Evolutionary conservation across 805 yeast genomes (phyloP), one percentile per base, ranked within the genome.

Genomic region (Candida ovalis): DNA sequence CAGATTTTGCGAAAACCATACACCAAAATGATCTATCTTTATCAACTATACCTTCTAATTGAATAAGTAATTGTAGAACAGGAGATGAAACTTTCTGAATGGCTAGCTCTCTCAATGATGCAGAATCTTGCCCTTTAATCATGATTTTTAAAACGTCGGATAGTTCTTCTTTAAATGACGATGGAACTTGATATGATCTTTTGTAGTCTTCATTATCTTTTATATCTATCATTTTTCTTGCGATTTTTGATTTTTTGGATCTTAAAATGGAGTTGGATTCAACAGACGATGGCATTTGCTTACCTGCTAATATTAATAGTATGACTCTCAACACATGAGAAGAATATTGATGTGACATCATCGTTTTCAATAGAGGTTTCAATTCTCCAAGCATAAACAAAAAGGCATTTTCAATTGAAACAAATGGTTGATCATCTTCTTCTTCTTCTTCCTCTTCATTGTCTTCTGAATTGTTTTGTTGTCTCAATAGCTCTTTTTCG

Each of bases 221-320:
- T 40, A 89, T 84, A 57, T 87, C 94, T 59, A 89, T 88, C 96
- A 88, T 88, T 63, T 90, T 90, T 65, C 98, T 81, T 6, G 97
- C 97, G 66, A 82, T 86, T 67, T 81, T 90, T 44, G 89, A 86
- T 68, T 76, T 86, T 62, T 88, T 89, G 25, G 95, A 85, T 62
- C 98, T 78, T 55, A 89, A 72, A 5, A 86, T 78, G 0, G 91
- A 86, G 60, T 82, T 82, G 23, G 84, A 76, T 59, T 75, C 75
- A 1, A 84, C 78, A 0, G 90, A 69, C 4, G 91, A 82, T 17
- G 96, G 94, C 46, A 90, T 68, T 47, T 82, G 83, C 57, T 84
- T 83, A 3, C 96, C 97, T 2, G 94, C 74, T 30, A 89, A 65
- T 13, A 90, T 77, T 45, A 90, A 70, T 27, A 94, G 69, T 7